phyloP scores from a whole-genome alignment of 2,329 filamentous ascomycete genomes.

The Venturia aucupariae region DNA sequence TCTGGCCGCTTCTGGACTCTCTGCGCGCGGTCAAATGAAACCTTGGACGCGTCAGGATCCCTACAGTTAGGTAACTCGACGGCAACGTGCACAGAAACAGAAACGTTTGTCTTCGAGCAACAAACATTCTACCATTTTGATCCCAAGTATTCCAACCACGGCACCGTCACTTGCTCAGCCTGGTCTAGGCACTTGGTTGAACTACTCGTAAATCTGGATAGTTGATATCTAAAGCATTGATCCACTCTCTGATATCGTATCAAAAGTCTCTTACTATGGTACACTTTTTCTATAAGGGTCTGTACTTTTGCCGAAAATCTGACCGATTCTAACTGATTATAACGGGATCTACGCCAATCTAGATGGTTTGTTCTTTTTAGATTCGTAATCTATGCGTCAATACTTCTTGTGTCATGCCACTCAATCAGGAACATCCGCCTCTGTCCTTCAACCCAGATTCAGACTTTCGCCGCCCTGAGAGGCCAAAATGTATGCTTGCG shows the following conservation, averaged over 20 bases:
- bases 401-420: background rate
- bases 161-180: too few relatives aligned
- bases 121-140: background rate
- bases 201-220: background rate
- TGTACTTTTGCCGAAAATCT: too few relatives aligned
- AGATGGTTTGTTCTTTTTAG: too few relatives aligned
- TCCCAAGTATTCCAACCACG: background rate
- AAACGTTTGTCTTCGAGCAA: too few relatives aligned
- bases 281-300: too few relatives aligned
- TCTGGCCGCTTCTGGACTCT: background rate
- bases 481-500: background rate
- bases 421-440: constrained; percentile 3
- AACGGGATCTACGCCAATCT: too few relatives aligned
- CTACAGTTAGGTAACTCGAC: too few relatives aligned
- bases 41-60: background rate
- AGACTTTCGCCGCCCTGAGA: background rate
- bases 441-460: background rate
- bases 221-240: background rate
- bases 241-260: too few relatives aligned
- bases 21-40: background rate
- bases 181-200: background rate
- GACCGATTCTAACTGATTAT: too few relatives aligned
- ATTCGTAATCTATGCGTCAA: too few relatives aligned
- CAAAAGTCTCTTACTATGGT: too few relatives aligned
- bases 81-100: background rate